Evolutionary conservation across 495 filamentous ascomycete species (phyloP).

Genomic region (Stereocaulon alpinum): DNA sequence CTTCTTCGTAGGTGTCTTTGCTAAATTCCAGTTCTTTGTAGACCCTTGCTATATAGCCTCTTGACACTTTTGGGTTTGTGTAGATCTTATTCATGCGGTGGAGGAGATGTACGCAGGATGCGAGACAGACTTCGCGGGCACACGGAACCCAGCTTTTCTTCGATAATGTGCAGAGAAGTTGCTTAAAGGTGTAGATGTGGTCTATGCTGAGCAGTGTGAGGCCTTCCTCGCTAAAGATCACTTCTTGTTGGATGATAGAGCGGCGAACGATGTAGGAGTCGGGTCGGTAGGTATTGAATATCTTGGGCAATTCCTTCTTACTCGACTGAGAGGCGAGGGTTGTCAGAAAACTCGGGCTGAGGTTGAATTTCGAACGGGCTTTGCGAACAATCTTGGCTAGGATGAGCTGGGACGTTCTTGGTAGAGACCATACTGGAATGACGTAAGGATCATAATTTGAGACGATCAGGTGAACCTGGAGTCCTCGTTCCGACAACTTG

Average conservation of each 20-base stretch:
- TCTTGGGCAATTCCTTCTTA: slow-evolving; percentile 28
- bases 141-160: slow-evolving; percentile 23
- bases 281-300: slow-evolving; percentile 12
- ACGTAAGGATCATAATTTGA: slow-evolving; percentile 39
- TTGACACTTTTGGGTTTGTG: slow-evolving; percentile 15
- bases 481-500: slow-evolving; percentile 36
- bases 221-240: slow-evolving; percentile 59
- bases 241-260: slow-evolving; percentile 57
- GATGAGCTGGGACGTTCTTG: slow-evolving; percentile 29
- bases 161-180: slow-evolving; percentile 48
- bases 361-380: slow-evolving; percentile 34
- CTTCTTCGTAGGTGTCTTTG: slow-evolving; percentile 12
- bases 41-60: slow-evolving; percentile 17
- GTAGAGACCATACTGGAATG: slow-evolving; percentile 36
- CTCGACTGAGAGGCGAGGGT: slow-evolving; percentile 31
- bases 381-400: slow-evolving; percentile 36
- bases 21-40: slow-evolving; percentile 17
- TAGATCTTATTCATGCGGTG: slow-evolving; percentile 40
- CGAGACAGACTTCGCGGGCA: slow-evolving; percentile 31
- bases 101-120: slow-evolving; percentile 45
- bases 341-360: slow-evolving; percentile 37
- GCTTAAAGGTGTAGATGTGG: slow-evolving; percentile 63
- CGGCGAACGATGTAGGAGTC: slow-evolving; percentile 46
- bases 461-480: slow-evolving; percentile 40
- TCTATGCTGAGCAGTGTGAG: slow-evolving; percentile 59